Base-by-base conservation (phyloP, 2,329 filamentous ascomycete species). In the Hypoxylon sp. region DNA sequence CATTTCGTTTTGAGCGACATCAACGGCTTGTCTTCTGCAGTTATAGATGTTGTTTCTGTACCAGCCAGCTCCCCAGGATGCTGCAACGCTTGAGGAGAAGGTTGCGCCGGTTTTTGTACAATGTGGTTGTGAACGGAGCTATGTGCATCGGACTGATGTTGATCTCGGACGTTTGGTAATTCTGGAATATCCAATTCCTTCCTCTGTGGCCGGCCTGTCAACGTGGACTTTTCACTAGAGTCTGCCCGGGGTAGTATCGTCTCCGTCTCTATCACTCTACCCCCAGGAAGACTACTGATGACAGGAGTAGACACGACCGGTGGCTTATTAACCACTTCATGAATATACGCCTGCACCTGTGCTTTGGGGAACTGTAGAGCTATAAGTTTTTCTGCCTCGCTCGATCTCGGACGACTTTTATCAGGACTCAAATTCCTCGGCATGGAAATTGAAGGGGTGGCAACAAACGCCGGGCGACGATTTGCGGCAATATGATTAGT, bases 1-100 rank as follows among this genome's bases (percentile, higher is more conserved):
- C 50, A 57, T 17, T 17, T 27, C 43, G 18, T 48, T 17, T 58
- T 40, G 15, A 10, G 38, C 27, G 45, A 9, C 27, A 57, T 45
- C 17, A 57, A 43, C 10, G 41, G 31, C 38, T 27, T 17, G 18
- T 3, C 10, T 8, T 7, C 21, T 5, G 37, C 27, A 1, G 21
- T n/a, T 13, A 29, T 11, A 10, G 20, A 15, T 10, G 17, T n/a
- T n/a, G 11, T 40, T 27, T 21, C 27, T n/a, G 13, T 17, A 10
- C 33, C 24, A 48, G 37, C 42, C 2, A 7, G 13, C 23, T 21
- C 8, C 9, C 27, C 18, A 10, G 10, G 9, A 33, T 15, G 3
- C 4, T 47, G 15, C 3, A 21, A 10, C 10, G n/a, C 24, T 26
- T 13, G 20, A 7, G 38, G 21, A 15, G n/a, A 13, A 21, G 21